These are phyloP conservation scores for Hypomontagnella monticulosa DNA, from an alignment of 495 filamentous ascomycete genomes.

Conservation along the genomic window DNA sequence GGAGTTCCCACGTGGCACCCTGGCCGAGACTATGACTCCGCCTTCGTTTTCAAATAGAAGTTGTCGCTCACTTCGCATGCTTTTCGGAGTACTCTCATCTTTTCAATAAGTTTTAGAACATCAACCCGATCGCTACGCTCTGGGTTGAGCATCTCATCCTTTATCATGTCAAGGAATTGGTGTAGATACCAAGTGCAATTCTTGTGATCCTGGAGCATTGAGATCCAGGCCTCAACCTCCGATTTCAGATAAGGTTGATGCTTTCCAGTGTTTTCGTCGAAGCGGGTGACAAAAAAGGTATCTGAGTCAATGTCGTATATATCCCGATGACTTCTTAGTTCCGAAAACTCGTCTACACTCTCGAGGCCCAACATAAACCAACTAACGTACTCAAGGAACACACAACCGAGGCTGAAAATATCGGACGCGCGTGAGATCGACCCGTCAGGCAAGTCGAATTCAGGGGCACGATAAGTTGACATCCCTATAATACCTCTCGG, in stretches of 20 bases:
- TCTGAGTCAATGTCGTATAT: conserved; percentile 22
- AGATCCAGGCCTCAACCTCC: conserved; percentile 15
- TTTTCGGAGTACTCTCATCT: conserved; percentile 16
- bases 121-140: conserved; percentile 13
- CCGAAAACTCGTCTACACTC: conserved; percentile 13
- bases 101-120: not conserved
- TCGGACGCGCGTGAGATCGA: conserved; percentile 35
- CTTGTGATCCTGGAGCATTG: conserved; percentile 10
- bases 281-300: conserved; percentile 25
- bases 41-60: conserved; percentile 23
- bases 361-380: conserved; percentile 27
- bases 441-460: conserved; percentile 22
- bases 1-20: not conserved
- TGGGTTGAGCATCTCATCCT: conserved; percentile 30
- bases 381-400: conserved; percentile 31
- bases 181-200: conserved; percentile 26
- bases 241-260: conserved; percentile 26
- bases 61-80: conserved; percentile 2
- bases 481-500: conserved; percentile 8
- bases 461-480: conserved; percentile 32
- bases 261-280: not conserved
- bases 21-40: not conserved
- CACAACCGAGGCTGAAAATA: conserved; percentile 35
- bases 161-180: conserved; percentile 32
- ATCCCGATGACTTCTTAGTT: not conserved